These are phyloP conservation scores for Xylariales sp. DNA, from an alignment of 2,329 filamentous ascomycete genomes.

Conservation along the genomic window DNA sequence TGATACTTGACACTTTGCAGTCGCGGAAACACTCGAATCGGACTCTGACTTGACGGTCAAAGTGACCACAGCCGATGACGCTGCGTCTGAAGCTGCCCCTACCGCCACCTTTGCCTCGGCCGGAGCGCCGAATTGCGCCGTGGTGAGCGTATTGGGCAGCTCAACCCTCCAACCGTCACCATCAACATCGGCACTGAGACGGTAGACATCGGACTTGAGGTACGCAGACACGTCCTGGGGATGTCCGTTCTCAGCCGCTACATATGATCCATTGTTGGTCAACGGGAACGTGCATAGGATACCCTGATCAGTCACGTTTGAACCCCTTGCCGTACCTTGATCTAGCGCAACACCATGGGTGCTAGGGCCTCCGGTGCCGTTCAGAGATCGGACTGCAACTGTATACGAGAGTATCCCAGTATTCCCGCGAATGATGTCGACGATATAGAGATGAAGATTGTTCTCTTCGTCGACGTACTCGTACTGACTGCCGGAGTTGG, in stretches of 20 bases:
- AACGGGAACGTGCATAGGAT: slow-evolving; percentile 42
- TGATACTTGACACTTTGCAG: slow-evolving; percentile 27
- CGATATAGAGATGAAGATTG: slow-evolving; percentile 44
- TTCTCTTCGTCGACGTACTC: slow-evolving; percentile 45
- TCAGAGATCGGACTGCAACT: slow-evolving; percentile 40
- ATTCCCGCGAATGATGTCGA: slow-evolving; percentile 36
- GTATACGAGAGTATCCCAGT: slow-evolving; percentile 42
- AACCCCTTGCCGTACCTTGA: slow-evolving; percentile 26
- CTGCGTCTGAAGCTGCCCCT: slow-evolving; percentile 26
- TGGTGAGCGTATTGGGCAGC: slow-evolving; percentile 35
- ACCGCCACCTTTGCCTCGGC: slow-evolving; percentile 39
- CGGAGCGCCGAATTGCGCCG: slow-evolving; percentile 35
- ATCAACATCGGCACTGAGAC: slow-evolving; percentile 38
- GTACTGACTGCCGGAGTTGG: slow-evolving; percentile 43
- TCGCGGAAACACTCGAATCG: slow-evolving; percentile 24
- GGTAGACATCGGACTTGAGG: slow-evolving; percentile 41
- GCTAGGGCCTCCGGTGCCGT: slow-evolving; percentile 28
- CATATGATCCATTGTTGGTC: slow-evolving; percentile 38
- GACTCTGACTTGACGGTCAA: slow-evolving; percentile 43
- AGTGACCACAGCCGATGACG: slow-evolving; percentile 32
- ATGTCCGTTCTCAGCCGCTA: slow-evolving; percentile 18
- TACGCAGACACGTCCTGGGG: slow-evolving; percentile 33
- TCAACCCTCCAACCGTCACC: slow-evolving; percentile 42
- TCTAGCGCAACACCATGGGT: slow-evolving; percentile 32
- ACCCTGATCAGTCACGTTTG: slow-evolving; percentile 23